Base-by-base conservation (phyloP, 306 rosid species). In the Quercus rubra region DNA sequence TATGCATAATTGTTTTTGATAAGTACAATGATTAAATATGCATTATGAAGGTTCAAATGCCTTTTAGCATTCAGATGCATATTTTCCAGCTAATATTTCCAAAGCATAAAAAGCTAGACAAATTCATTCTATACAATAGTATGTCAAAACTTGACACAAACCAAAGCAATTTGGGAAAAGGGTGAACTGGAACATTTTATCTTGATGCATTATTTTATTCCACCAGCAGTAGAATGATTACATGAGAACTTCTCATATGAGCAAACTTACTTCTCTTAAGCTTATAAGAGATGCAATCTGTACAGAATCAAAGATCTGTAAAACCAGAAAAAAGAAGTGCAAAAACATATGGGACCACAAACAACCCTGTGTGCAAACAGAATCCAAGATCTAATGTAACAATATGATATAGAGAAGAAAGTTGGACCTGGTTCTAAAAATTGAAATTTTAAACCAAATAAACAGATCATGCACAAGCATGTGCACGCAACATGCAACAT, bases 401-500 rank as follows among this genome's bases (percentile, higher is more conserved):
- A 21, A 68, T 12, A 38, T 27, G 17, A 27, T 20, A n/a, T 3
- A 43, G 35, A 28, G 30, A 56, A 11, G 79, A 27, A 46, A 55
- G 5, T 55, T 23, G 9, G 21, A 41, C 15, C 35, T 41, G 76
- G 76, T 70, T 70, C n/a, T 27, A 27, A 70, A 27, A 70, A 8
- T 38, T 23, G 14, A 49, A 30, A 21, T 17, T 20, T 30, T 27
- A 38, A 78, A 49, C 43, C 56, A 59, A 54, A 68, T 73, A 33
- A 33, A 14, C 21, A n/a, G 77, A 64, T 59, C 72, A 80, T 38
- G 57, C 74, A 78, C 57, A 73, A 70, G 43, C 27, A 20, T 55
- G 69, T 76, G 71, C 68, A 64, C 54, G 64, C 49, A 62, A 83
- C 28, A 66, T 35, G 54, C 74, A 61, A 23, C 23, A 78, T 73